Evolutionary conservation across 2,329 filamentous ascomycete species (phyloP).

Genomic region (Mycosphaerelloides madeirae): DNA sequence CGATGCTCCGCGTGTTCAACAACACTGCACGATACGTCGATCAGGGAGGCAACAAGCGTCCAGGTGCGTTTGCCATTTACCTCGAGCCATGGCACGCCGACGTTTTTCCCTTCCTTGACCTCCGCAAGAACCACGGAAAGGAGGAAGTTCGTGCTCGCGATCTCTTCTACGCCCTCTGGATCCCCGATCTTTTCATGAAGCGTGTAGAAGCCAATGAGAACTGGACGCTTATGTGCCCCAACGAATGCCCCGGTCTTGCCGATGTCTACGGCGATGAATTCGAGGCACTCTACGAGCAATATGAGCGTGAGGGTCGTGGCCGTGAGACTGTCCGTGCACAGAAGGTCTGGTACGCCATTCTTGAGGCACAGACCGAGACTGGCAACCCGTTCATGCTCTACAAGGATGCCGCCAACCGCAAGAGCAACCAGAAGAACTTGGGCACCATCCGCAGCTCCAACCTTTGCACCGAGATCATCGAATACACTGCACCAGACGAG

Average conservation of each 20-base stretch:
- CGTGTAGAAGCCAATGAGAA: conserved; percentile 93
- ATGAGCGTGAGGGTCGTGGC: conserved; percentile 82
- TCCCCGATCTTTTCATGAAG: conserved; percentile 99
- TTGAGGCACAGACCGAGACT: conserved; percentile 97
- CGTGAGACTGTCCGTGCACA: conserved; percentile 92
- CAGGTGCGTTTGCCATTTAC: conserved; percentile 97
- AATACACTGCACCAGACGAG: conserved; percentile 96
- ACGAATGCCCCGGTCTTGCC: conserved; percentile 89
- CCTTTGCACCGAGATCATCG: conserved; percentile 96
- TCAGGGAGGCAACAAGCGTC: conserved; percentile 98
- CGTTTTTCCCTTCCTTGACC: conserved; percentile 93
- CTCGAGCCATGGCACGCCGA: conserved; percentile 98
- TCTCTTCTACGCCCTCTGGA: conserved; percentile 96
- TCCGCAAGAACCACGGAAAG: conserved; percentile 99
- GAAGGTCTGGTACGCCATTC: conserved; percentile 98
- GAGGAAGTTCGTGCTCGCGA: conserved; percentile 96
- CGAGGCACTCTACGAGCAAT: conserved; percentile 83
- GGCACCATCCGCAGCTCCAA: conserved; percentile 98
- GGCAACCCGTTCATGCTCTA: conserved; percentile 99
- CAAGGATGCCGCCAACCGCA: conserved; percentile 96
- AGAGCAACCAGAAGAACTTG: conserved; percentile 99
- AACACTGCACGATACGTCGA: conserved; percentile 98
- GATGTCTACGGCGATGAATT: conserved; percentile 98
- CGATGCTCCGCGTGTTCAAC: conserved; percentile 98
- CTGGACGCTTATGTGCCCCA: conserved; percentile 98